Evolutionary conservation across 208 protist genomes (phyloP).

Genomic region (Trypanosomatidae sp.): DNA sequence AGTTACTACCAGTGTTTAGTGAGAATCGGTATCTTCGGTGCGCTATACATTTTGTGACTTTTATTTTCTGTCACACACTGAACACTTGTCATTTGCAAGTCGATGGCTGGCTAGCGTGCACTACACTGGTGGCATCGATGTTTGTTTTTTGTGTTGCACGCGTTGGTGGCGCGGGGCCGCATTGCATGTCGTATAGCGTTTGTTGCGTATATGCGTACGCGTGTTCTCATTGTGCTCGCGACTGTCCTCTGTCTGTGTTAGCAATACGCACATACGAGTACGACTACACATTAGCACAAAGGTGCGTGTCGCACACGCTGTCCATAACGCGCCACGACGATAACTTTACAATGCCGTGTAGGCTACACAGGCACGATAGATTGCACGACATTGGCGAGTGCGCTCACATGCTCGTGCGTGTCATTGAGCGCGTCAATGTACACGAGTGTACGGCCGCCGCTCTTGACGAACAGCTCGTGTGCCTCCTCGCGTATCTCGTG

Average conservation of each 20-base stretch:
- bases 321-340: too few species aligned
- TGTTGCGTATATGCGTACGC: not conserved
- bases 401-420: slow-evolving; percentile 8
- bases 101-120: too few species aligned
- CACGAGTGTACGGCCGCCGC: slow-evolving; percentile 10
- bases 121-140: too few species aligned
- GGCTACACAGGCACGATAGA: too few species aligned
- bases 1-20: too few species aligned
- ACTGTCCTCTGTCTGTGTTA: not conserved
- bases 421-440: slow-evolving; percentile 27
- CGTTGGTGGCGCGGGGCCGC: too few species aligned
- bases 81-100: too few species aligned
- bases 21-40: too few species aligned
- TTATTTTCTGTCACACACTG: not conserved
- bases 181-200: not conserved
- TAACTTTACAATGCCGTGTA: too few species aligned
- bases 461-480: slow-evolving; percentile 9
- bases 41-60: too few species aligned
- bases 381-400: slow-evolving; percentile 5
- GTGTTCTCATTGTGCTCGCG: not conserved
- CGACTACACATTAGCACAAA: not conserved
- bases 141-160: too few species aligned
- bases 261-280: not conserved
- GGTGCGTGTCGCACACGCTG: too few species aligned
- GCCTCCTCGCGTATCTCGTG: slow-evolving; percentile 13